phyloP scores from a whole-genome alignment of 805 yeast genomes.

The Brettanomyces sp. region DNA sequence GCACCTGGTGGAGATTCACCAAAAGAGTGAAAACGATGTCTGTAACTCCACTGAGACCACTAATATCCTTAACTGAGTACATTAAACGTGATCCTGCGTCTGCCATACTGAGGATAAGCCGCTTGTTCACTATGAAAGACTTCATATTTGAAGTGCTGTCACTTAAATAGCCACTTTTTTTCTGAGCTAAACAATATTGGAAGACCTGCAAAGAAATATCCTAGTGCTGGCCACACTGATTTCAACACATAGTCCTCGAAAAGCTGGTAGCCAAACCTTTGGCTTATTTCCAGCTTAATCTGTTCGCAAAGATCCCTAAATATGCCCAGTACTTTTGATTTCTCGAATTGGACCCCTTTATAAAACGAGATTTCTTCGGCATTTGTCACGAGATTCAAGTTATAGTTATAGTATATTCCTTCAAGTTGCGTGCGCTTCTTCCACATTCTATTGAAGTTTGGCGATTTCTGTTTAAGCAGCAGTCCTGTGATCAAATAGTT shows the following conservation, averaged over 20 bases:
- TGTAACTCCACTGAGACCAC: conserved; percentile 86
- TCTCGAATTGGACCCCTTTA: conserved; percentile 79
- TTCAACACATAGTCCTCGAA: conserved; percentile 81
- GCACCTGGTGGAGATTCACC: conserved; percentile 74
- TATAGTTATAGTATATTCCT: conserved; percentile 83
- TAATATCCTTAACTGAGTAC: conserved; percentile 88
- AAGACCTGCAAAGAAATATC: conserved; percentile 82
- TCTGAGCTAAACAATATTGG: conserved; percentile 59
- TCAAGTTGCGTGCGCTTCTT: conserved; percentile 69
- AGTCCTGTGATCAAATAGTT: conserved; percentile 78
- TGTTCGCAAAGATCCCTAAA: conserved; percentile 42
- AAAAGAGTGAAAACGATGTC: conserved; percentile 73
- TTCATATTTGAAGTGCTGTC: conserved; percentile 49
- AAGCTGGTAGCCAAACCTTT: conserved; percentile 60
- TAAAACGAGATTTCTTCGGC: conserved; percentile 93
- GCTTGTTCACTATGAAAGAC: conserved; percentile 81
- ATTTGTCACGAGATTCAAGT: conserved; percentile 74
- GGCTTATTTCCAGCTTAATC: conserved; percentile 31
- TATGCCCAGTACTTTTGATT: conserved; percentile 48
- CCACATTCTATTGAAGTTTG: conserved; percentile 74
- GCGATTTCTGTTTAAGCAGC: conserved; percentile 63
- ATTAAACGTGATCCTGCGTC: conserved; percentile 92
- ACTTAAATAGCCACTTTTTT: conserved; percentile 7
- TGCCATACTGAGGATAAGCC: conserved; percentile 82
- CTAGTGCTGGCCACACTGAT: conserved; percentile 91